A percentile compares a stretch with the other conserved stretches of the same genome.
Evolutionary conservation across 345 rosid species (phyloP).

Genomic region (sweet orange (Citrus sinensis)): DNA sequence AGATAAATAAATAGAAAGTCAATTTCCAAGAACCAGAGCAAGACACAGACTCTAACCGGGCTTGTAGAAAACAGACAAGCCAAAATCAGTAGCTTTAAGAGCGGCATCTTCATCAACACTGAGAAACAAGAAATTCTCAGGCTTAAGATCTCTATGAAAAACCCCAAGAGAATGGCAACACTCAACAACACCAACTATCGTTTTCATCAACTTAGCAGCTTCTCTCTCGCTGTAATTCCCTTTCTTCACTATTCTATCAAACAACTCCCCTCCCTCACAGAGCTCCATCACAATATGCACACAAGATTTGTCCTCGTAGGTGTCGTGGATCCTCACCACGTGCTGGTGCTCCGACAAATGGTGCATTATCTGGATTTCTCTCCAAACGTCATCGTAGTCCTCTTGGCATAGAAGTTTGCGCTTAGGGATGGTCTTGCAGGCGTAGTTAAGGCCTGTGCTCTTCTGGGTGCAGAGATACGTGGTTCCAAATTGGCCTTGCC

Average conservation of each 20-base stretch:
- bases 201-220: constrained; percentile 70
- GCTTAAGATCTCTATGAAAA: constrained; percentile 76
- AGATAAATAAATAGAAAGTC: not conserved
- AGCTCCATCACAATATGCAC: constrained; percentile 87
- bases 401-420: constrained; percentile 67
- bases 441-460: constrained; percentile 38
- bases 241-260: constrained; percentile 63
- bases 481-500: constrained; percentile 81
- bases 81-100: constrained; percentile 81
- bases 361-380: constrained; percentile 92
- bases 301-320: constrained; percentile 45
- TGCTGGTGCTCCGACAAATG: constrained; percentile 60
- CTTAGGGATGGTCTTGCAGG: constrained; percentile 83
- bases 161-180: constrained; percentile 77
- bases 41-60: constrained; percentile 39
- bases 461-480: constrained; percentile 65
- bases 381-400: constrained; percentile 74
- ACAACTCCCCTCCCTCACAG: constrained; percentile 74
- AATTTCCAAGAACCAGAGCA: not conserved
- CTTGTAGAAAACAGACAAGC: constrained; percentile 69
- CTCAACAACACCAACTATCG: constrained; percentile 80
- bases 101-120: constrained; percentile 65
- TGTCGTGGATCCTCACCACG: constrained; percentile 57
- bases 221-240: constrained; percentile 77
- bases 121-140: constrained; percentile 71